A percentile compares a stretch with the other conserved stretches of the same genome.
Evolutionary conservation across 306 rosid genomes (phyloP).

Genomic region (Sindora glabra): DNA sequence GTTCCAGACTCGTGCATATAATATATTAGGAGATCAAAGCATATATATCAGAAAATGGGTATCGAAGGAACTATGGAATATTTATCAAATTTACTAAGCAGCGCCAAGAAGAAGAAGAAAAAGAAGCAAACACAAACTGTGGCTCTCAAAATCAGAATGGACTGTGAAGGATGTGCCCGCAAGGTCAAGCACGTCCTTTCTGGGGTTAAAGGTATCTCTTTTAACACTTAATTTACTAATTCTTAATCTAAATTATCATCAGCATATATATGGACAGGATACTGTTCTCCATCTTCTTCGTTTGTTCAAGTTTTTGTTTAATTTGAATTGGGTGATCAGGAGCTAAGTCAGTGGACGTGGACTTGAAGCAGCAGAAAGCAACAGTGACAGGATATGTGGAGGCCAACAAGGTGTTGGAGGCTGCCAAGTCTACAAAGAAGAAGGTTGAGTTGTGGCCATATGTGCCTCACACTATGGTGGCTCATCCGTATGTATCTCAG

Average conservation of each 20-base stretch:
- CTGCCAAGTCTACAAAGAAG: conserved; percentile 87
- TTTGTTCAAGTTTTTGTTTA: not conserved
- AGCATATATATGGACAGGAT: no score
- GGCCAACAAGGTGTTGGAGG: conserved; percentile 83
- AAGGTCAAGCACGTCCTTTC: conserved; percentile 83
- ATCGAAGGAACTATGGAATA: conserved; percentile 74
- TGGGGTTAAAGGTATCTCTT: conserved; percentile 59
- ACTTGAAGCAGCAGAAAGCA: conserved; percentile 88
- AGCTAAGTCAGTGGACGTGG: conserved; percentile 81
- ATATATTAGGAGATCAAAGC: not conserved
- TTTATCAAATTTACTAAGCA: conserved; percentile 52
- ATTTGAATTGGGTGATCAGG: conserved; percentile 23
- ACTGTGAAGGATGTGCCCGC: conserved; percentile 90
- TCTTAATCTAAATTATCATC: not conserved
- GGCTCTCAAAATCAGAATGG: conserved; percentile 83
- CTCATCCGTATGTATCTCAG: conserved; percentile 68
- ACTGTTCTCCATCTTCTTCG: no score
- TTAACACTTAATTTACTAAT: not conserved
- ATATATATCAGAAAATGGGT: conserved; percentile 56
- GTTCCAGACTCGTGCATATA: no score
- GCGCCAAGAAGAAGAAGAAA: conserved; percentile 36
- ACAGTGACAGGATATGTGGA: conserved; percentile 84
- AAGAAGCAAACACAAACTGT: conserved; percentile 86
- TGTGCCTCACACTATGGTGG: conserved; percentile 69
- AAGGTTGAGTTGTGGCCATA: conserved; percentile 96